Base-by-base conservation (phyloP, 2,329 filamentous ascomycete species). In the Alternaria angustiovoidea region DNA sequence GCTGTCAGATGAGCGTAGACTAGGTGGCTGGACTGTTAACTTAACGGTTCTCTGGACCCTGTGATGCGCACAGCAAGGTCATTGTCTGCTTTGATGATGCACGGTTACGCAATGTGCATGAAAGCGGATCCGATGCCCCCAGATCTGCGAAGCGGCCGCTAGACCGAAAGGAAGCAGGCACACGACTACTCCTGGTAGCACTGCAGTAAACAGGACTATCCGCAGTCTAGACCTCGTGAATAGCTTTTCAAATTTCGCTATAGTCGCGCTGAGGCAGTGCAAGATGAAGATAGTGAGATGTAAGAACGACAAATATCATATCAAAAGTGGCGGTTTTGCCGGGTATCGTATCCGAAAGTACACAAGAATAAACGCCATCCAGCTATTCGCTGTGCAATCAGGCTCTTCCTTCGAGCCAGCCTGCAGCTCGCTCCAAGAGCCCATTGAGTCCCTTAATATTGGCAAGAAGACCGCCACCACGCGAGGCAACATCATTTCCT, bases 361-460 rank as follows among this genome's bases (percentile, higher is more conserved):
- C 53, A 51, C 28, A 55, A 49, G 39, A 51, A 18, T 38, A 36
- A 59, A 54, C 44, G 51, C 46, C 55, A 18, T 49, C 44, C 56
- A 41, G 39, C 38, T 26, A 44, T 26, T 26, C 34, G 26, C 38
- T 43, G 46, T 49, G 24, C 14, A 30, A 39, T 65, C 51, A 78
- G 7, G 66, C 69, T 42, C 74, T 66, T 9, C 76, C 73, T 46
- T 79, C 77, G n/a, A 80, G 61, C 63, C 75, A 75, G 16, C 64
- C 67, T 7, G 78, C 77, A 38, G 74, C 68, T 57, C 65, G 67
- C 47, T 77, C 77, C 38, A 81, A 61, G 24, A 68, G 48, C 18
- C 65, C 62, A 57, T 80, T 80, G 62, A 80, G 78, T 11, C 54
- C 62, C 55, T 68, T 73, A 2, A 78, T 49, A 41, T 66, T 66